phyloP scores from a whole-genome alignment of 2,329 filamentous ascomycete genomes.

The Didymella glomerata region DNA sequence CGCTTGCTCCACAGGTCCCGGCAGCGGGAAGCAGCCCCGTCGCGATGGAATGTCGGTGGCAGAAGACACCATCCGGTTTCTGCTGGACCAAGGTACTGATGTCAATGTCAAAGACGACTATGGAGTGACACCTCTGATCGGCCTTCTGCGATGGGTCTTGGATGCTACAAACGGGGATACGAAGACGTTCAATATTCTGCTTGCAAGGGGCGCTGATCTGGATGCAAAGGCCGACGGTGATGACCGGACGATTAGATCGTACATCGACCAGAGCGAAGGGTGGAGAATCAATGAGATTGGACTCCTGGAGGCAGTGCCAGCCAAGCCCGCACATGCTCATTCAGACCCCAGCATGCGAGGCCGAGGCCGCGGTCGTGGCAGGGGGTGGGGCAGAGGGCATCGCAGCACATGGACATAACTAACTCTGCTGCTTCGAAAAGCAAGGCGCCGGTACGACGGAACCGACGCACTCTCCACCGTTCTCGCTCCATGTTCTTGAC shows the following conservation, averaged over 20 bases:
- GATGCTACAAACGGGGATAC: not conserved
- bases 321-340: not conserved
- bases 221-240: not conserved
- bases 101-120: not conserved
- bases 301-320: not conserved
- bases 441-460: not conserved
- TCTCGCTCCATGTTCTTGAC: constrained; percentile 11
- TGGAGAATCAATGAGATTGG: not conserved
- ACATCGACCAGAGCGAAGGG: not conserved
- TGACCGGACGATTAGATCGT: not conserved
- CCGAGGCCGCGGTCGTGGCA: not conserved
- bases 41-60: not conserved
- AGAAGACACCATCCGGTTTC: not conserved
- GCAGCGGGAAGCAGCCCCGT: not conserved
- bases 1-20: not conserved
- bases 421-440: not conserved
- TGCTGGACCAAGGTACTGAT: not conserved
- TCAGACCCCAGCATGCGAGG: not conserved
- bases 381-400: not conserved
- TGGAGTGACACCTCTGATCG: not conserved
- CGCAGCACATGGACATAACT: constrained; percentile 2
- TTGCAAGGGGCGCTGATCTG: constrained; percentile 3
- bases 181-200: not conserved
- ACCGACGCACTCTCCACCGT: not conserved
- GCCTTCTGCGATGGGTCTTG: not conserved